These are phyloP conservation scores for Hevea brasiliensis DNA, from an alignment of 345 rosid genomes.

Conservation along the genomic window DNA sequence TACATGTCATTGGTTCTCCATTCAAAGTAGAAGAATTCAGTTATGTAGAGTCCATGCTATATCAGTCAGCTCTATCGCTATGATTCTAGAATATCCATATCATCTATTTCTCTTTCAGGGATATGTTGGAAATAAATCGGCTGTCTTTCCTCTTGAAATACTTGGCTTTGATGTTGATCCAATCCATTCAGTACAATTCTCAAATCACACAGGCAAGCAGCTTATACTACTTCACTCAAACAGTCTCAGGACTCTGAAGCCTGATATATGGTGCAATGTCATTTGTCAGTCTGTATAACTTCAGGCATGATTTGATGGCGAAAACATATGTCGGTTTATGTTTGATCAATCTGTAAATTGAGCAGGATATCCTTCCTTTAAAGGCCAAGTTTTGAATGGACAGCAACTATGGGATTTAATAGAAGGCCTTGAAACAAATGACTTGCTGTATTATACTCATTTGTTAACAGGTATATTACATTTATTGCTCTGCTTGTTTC, in stretches of 20 bases:
- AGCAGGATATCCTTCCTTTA: constrained; percentile 91
- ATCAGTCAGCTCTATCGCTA: not conserved
- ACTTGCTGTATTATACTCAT: constrained; percentile 84
- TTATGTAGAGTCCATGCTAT: not conserved
- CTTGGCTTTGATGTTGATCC: constrained; percentile 98
- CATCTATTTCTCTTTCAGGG: constrained; percentile 47
- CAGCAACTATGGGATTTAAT: constrained; percentile 77
- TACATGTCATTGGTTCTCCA: not conserved
- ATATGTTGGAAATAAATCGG: constrained; percentile 97
- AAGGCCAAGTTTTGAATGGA: constrained; percentile 95
- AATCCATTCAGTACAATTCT: constrained; percentile 93
- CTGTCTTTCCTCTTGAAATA: constrained; percentile 92
- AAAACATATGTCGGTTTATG: constrained; percentile 7
- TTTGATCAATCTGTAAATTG: constrained; percentile 17
- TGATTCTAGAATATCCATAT: not conserved
- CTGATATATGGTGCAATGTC: constrained; percentile 37
- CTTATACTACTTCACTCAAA: constrained; percentile 33
- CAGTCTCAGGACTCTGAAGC: constrained; percentile 38
- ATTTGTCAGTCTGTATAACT: constrained; percentile 36
- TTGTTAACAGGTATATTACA: constrained; percentile 65
- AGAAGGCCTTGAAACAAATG: constrained; percentile 88
- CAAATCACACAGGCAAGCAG: constrained; percentile 92
- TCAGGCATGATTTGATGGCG: constrained; percentile 23
- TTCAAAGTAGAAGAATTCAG: not conserved
- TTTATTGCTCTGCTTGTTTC: not conserved